Evolutionary conservation across 768 basidiomycete genomes (phyloP).

Genomic region (Mycena kentingensis): DNA sequence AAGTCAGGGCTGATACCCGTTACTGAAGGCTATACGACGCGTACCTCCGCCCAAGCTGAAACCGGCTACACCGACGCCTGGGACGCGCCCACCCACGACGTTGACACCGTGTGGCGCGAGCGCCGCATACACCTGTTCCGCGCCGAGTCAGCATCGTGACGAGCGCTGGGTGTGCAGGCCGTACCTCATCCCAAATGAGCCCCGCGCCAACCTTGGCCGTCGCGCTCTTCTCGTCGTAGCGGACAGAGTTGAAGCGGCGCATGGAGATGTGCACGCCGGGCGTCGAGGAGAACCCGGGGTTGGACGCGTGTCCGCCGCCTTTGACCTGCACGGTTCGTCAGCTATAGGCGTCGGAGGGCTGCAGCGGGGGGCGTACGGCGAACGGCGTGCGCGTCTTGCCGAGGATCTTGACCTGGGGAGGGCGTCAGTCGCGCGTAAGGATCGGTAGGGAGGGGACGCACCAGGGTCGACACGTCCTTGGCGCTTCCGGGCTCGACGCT

Average conservation of each 20-base stretch:
- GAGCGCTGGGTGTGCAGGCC: background rate
- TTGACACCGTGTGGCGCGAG: constrained; percentile 51
- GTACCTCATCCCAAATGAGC: constrained; percentile 66
- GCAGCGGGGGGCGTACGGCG: constrained; percentile 45
- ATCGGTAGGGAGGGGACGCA: constrained; percentile 29
- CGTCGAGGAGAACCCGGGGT: constrained; percentile 62
- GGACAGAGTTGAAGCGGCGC: constrained; percentile 47
- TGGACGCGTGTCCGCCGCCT: constrained; percentile 60
- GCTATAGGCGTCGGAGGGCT: background rate
- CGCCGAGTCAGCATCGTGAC: background rate
- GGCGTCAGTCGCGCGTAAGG: background rate
- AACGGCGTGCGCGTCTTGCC: constrained; percentile 50
- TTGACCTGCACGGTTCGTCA: constrained; percentile 53
- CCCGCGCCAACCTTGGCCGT: constrained; percentile 48
- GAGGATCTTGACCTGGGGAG: constrained; percentile 48
- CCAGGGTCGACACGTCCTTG: constrained; percentile 52
- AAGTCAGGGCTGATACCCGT: background rate
- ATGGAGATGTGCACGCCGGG: constrained; percentile 60
- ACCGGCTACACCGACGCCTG: constrained; percentile 61
- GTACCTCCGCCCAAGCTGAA: constrained; percentile 60
- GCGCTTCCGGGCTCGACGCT: constrained; percentile 60
- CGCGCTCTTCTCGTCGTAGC: constrained; percentile 39
- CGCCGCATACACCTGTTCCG: constrained; percentile 47
- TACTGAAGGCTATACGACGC: constrained; percentile 2
- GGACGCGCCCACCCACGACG: constrained; percentile 60